Evolutionary conservation across 257 asterid species (phyloP), one percentile per base, ranked within the genome.

Genomic region (Lavandula angustifolia): DNA sequence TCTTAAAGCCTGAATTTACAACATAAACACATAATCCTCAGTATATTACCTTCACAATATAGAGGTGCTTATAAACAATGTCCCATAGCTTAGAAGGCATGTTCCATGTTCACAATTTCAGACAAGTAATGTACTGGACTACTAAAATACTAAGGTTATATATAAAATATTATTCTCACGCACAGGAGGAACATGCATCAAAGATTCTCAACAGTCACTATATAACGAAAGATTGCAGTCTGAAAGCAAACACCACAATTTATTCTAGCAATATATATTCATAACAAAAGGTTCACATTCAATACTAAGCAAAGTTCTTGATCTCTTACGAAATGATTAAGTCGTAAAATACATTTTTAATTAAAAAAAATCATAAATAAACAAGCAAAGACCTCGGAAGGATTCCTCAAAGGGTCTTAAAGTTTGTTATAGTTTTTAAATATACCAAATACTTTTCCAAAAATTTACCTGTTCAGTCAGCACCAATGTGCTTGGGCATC

Each of bases 401-500:
- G 22, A 7, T 17, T 5, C 7, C 46, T 14, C 11, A 40, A 32
- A 5, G 10, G 37, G 47, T 60, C 60, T 35, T 59, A 49, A 18
- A 7, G 18, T 50, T 34, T 51, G 9, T 50, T 33, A 42, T 8
- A 43, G 34, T 31, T 22, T 9, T 47, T 22, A 22, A 22, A 22
- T 22, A 22, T 22, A 62, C 12, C 41, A 38, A 51, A 22, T 22
- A 52, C 27, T 37, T 37, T 3, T 49, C 62, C 47, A 42, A 49
- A 42, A 57, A 50, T 34, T 50, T 46, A 65, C 76, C 69, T 50
- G 46, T 52, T 70, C 52, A 69, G 49, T 68, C 64, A 41, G 70
- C 58, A 59, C 9, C 18, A 5, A 16, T 14, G 42, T 50, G 72
- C 62, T 58, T 76, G 60, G 73, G 69, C 94, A 85, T 83, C 80